Base-by-base conservation (phyloP, 1,284 basidiomycete species). In the Cryptococcus sp. region DNA sequence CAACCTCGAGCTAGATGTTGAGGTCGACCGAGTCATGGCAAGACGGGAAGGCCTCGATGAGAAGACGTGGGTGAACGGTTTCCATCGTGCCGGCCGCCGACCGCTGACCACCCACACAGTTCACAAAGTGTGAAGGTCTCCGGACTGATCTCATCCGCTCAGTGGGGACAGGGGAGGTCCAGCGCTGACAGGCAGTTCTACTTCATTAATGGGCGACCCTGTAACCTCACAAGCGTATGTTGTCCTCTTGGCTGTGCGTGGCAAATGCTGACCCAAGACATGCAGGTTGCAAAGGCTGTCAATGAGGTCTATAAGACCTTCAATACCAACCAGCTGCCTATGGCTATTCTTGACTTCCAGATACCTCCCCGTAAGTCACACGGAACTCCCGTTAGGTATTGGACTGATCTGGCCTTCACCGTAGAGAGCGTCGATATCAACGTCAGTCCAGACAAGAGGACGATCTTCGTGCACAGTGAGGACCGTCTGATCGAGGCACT, bases 371-470 rank as follows among this genome's bases (percentile, higher is more conserved):
- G 89, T 89, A 57, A 24, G 76, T 60, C 43, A 43, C 15, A n/a
- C 15, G 12, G 16, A 18, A 23, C 9, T 13, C 18, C 38, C 24
- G 36, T 5, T 39, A 24, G n/a, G 18, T n/a, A 23, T 6, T n/a
- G 42, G 20, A 9, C 9, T 16, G 18, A 36, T 49, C 54, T 61
- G 54, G 63, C 50, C 2, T 36, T 3, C 20, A 51, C 55, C 37
- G 16, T 46, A 91, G 91, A 88, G 59, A 82, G 85, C 1, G 92
- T 89, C 67, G 96, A 99, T 70, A 86, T 98, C 71, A 99, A 98
- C 67, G 89, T 98, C 60, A 92, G 87, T 64, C 95, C 96, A 0
- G 96, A 98, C 78, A 99, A 98, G 73, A 83, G 96, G 5, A 96
- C 91, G 0, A 88, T 99, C 38, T 87, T 97, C 53, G 73, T 98